Evolutionary conservation across 1,284 basidiomycete genomes (phyloP), one percentile per base, ranked within the genome.

Genomic region (Sphagnurus paluster): DNA sequence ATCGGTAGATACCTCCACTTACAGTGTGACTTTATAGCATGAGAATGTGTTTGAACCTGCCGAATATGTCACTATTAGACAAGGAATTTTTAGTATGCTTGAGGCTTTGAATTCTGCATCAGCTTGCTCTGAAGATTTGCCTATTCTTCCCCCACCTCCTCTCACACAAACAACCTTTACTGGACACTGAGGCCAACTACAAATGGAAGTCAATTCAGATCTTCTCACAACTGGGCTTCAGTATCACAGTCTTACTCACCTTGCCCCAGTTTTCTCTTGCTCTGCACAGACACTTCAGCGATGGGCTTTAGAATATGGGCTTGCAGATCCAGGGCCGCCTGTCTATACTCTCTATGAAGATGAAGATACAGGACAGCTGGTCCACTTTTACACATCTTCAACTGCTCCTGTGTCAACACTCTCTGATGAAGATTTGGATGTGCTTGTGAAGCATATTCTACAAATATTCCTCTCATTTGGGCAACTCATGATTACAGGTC

Each of bases 231-330:
- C 39, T 17, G 56, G 63, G 0, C 49, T 65, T 1, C 41, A 55
- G 11, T 42, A 61, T 1, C 58, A 59, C n/a, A 61, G 66, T 8
- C 59, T 60, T 0, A 60, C 53, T 8, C 43, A 46, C 9, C 33
- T 70, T 19, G 60, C 50, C 0, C 24, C 39, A 0, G 41, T 60
- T 7, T 55, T 66, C 34, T 44, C 45, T 3, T 59, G 56, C 30
- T 16, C 26, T 24, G 32, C 62, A 1, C 53, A 63, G 4, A 65
- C 66, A 10, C 50, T 71, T 19, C 53, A 62, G 1, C 56, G 60
- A 1, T 53, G 64, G 5, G 63, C 62, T 5, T 47, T 70, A 5
- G 64, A 69, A 19, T 50, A 54, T 34, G 60, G 59, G 1, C 45
- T 71, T 5, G 56, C 54, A 6, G 45, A 56, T 17, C 66, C 68